Percentiles rank a stretch among this genome's conserved stretches.
Conservation (phyloP, 176 grass and related monocot genomes). For the Eleusine indica region DNA sequence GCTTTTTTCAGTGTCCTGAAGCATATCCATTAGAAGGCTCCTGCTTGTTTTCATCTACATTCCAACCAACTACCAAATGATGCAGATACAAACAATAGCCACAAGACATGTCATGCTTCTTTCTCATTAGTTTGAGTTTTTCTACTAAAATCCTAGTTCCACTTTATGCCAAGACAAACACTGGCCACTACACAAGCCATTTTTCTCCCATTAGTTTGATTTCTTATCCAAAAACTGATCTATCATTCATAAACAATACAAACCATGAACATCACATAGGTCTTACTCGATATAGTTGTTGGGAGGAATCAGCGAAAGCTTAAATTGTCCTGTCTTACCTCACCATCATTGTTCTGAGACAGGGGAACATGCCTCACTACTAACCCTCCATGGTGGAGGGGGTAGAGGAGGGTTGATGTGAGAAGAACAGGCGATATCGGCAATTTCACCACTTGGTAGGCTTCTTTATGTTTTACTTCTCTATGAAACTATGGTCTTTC, state of each 20-base stretch:
- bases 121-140: slow-evolving; percentile 2
- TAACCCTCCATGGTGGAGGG: slow-evolving; percentile 58
- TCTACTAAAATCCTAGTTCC: background rate
- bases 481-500: slow-evolving; percentile 47
- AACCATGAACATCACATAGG: slow-evolving; percentile 4
- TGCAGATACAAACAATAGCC: slow-evolving; percentile 12
- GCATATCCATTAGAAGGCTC: slow-evolving; percentile 21
- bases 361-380: slow-evolving; percentile 81
- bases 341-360: slow-evolving; percentile 78
- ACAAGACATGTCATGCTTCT: background rate
- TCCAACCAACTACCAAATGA: background rate
- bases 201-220: slow-evolving; percentile 14
- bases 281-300: slow-evolving; percentile 23
- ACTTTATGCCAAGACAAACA: background rate
- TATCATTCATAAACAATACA: background rate
- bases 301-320: background rate
- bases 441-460: slow-evolving; percentile 70
- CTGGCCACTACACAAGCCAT: background rate
- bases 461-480: slow-evolving; percentile 59
- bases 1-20: slow-evolving; percentile 12
- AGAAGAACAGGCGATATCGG: slow-evolving; percentile 70
- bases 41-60: background rate
- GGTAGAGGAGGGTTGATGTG: slow-evolving; percentile 80
- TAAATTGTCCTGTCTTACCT: slow-evolving; percentile 60
- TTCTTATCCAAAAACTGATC: slow-evolving; percentile 14